Conservation (phyloP, 306 rosid species). For the Alnus glutinosa region DNA sequence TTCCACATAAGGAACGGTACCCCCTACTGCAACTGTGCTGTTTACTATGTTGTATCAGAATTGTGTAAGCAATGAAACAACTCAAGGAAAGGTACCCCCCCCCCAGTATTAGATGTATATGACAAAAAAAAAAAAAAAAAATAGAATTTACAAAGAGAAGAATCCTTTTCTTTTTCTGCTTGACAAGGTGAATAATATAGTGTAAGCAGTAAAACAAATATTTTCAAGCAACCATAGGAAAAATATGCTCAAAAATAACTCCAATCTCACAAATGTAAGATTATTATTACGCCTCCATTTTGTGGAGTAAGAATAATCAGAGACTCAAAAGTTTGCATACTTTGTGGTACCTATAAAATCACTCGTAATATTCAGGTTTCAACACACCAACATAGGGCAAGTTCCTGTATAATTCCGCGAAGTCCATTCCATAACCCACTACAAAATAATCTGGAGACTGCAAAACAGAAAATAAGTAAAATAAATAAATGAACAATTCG, state of each 20-base stretch:
- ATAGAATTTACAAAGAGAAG: too few relatives aligned
- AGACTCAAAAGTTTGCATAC: neutral
- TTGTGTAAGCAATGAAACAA: too few relatives aligned
- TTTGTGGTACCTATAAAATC: slow-evolving; percentile 8
- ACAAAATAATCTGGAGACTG: slow-evolving; percentile 92
- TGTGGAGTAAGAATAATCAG: neutral
- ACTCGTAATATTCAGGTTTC: slow-evolving; percentile 71
- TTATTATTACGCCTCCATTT: neutral
- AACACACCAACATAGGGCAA: slow-evolving; percentile 84
- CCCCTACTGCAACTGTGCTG: too few relatives aligned
- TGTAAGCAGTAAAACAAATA: neutral
- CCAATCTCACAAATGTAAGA: neutral
- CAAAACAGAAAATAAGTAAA: slow-evolving; percentile 23
- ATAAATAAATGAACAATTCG: neutral
- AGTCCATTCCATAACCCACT: slow-evolving; percentile 95
- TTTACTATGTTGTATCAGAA: too few relatives aligned
- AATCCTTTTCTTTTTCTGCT: neutral
- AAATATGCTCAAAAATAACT: neutral
- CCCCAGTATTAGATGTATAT: too few relatives aligned
- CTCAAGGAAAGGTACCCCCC: too few relatives aligned
- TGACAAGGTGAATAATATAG: neutral
- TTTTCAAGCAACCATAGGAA: neutral
- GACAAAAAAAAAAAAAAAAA: too few relatives aligned
- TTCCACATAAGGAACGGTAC: too few relatives aligned
- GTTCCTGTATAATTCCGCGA: slow-evolving; percentile 74